phyloP scores from a whole-genome alignment of 345 rosid species.

The Lepidium africanum region DNA sequence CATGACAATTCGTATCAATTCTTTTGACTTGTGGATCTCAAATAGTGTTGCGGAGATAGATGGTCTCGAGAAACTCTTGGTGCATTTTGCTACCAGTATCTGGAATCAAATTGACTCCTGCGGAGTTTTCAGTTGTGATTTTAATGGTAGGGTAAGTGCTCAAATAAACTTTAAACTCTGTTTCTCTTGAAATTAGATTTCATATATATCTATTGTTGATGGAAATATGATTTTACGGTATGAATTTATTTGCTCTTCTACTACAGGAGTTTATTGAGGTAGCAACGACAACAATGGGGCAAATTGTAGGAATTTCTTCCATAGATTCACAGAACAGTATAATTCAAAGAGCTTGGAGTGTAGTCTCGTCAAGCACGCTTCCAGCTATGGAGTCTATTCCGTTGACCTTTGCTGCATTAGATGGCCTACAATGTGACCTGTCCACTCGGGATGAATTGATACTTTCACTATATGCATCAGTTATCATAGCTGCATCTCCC shows the following conservation, averaged over 20 bases:
- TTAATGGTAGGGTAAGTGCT: conserved; percentile 40
- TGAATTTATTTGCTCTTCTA: conserved; percentile 6
- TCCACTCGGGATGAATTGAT: conserved; percentile 60
- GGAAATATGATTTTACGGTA: background rate
- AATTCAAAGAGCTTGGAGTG: conserved; percentile 49
- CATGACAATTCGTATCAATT: background rate
- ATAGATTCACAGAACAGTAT: conserved; percentile 60
- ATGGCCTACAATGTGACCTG: conserved; percentile 31
- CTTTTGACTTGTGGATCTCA: conserved; percentile 23
- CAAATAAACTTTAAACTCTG: background rate
- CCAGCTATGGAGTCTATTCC: conserved; percentile 36
- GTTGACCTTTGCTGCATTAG: conserved; percentile 23
- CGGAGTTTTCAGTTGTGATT: conserved; percentile 21
- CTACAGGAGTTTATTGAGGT: conserved; percentile 62
- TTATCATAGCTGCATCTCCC: conserved; percentile 60
- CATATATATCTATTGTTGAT: background rate
- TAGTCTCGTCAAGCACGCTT: conserved; percentile 46
- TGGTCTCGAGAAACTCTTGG: conserved; percentile 48
- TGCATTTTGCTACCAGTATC: conserved; percentile 48
- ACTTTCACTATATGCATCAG: conserved; percentile 67
- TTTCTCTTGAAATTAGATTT: conserved; percentile 1
- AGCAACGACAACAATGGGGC: conserved; percentile 55
- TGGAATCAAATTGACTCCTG: conserved; percentile 62
- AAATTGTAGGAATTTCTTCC: conserved; percentile 56
- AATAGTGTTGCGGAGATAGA: conserved; percentile 48